phyloP scores from a whole-genome alignment of 352 stramenopile species.

The Pythium rhizo-oryzae region DNA sequence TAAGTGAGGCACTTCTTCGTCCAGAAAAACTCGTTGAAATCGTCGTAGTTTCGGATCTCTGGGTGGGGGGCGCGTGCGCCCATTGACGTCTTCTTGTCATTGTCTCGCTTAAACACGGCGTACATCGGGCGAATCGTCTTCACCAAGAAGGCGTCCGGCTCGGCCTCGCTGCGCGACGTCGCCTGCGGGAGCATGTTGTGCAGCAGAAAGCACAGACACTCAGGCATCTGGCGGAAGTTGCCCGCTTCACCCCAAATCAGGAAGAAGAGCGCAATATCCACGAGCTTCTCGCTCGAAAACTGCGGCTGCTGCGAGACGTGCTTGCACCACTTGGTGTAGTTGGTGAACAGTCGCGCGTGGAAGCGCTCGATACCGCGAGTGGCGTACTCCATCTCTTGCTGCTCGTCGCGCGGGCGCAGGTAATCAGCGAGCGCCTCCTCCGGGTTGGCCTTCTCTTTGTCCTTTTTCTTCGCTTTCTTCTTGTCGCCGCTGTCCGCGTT shows the following conservation, averaged over 20 bases:
- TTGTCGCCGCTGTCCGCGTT: constrained; percentile 18
- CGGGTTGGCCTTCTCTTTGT: constrained; percentile 28
- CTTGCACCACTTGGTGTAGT: constrained; percentile 91
- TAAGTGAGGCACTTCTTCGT: constrained; percentile 86
- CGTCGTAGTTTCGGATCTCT: constrained; percentile 87
- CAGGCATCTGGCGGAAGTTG: constrained; percentile 83
- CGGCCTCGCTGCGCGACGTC: constrained; percentile 56
- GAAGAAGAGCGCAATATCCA: constrained; percentile 85
- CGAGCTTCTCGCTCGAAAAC: constrained; percentile 76
- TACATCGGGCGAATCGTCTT: constrained; percentile 86
- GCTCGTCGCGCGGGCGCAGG: constrained; percentile 42
- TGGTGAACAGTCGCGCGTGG: constrained; percentile 75
- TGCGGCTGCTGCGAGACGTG: constrained; percentile 80
- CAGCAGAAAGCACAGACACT: constrained; percentile 80
- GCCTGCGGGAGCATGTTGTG: constrained; percentile 78
- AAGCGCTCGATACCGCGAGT: constrained; percentile 80
- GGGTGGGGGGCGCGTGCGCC: constrained; percentile 66
- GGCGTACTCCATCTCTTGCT: constrained; percentile 71
- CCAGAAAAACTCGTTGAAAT: constrained; percentile 92
- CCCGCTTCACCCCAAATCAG: constrained; percentile 85
- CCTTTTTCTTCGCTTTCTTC: constrained; percentile 35
- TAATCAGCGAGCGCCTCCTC: constrained; percentile 33
- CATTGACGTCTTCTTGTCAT: constrained; percentile 88
- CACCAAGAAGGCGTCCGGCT: constrained; percentile 66
- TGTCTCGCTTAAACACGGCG: constrained; percentile 79